phyloP scores from a whole-genome alignment of 495 filamentous ascomycete genomes.

The Podospora anserina region DNA sequence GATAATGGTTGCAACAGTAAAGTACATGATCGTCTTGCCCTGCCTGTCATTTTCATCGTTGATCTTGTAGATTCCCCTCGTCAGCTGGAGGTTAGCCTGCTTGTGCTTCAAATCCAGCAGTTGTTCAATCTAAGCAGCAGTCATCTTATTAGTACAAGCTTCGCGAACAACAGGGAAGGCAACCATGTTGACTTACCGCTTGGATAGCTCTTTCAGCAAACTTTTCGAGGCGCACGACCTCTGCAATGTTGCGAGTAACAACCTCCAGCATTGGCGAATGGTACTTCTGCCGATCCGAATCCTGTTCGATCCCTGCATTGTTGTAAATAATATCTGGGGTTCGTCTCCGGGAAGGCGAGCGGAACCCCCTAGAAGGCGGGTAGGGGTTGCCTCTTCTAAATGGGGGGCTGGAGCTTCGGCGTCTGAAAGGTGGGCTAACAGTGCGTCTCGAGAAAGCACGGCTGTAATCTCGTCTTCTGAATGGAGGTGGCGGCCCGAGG shows the following conservation, averaged over 20 bases:
- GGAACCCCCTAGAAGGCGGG: too few relatives aligned
- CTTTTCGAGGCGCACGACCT: background rate
- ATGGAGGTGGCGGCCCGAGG: too few relatives aligned
- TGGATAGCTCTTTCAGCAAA: background rate
- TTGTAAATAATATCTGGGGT: too few relatives aligned
- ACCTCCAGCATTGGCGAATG: background rate
- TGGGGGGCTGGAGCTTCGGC: too few relatives aligned
- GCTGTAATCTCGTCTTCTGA: too few relatives aligned
- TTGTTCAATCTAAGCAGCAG: background rate
- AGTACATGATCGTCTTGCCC: background rate
- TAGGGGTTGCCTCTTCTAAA: too few relatives aligned
- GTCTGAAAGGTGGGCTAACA: too few relatives aligned
- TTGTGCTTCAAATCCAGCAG: background rate
- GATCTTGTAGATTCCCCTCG: background rate
- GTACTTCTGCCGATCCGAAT: background rate
- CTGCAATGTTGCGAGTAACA: background rate
- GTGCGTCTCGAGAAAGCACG: too few relatives aligned
- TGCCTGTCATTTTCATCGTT: background rate
- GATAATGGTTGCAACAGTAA: background rate
- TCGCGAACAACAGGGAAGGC: too few relatives aligned
- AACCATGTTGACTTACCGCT: background rate
- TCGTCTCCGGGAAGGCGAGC: too few relatives aligned
- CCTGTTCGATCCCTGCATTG: background rate
- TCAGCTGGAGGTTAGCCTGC: background rate
- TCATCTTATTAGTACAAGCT: too few relatives aligned